Evolutionary conservation across 306 rosid species (phyloP).

Genomic region (Echinosophora koreensis): DNA sequence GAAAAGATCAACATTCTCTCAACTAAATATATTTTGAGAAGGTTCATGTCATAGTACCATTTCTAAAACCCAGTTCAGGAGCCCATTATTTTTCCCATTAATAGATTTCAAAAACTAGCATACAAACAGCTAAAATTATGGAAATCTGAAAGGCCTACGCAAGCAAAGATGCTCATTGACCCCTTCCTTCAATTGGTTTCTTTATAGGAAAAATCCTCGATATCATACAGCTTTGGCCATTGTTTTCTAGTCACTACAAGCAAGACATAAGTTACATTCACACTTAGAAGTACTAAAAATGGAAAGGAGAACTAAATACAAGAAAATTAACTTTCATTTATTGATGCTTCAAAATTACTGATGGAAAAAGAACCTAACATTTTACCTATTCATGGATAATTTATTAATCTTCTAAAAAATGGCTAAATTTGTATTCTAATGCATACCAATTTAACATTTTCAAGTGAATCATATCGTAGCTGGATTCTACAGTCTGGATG

Average conservation of each 20-base stretch:
- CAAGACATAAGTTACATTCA: slow-evolving; percentile 23
- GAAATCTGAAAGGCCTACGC: slow-evolving; percentile 52
- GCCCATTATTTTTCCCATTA: neutral
- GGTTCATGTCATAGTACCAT: neutral
- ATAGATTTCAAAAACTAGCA: neutral
- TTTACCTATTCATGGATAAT: too few species aligned
- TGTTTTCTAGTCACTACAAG: slow-evolving; percentile 87
- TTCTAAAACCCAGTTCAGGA: slow-evolving; percentile 1
- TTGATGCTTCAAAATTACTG: neutral
- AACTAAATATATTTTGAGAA: neutral
- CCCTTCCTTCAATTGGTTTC: slow-evolving; percentile 46
- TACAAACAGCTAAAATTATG: slow-evolving; percentile 27
- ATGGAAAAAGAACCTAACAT: too few species aligned
- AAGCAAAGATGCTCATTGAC: slow-evolving; percentile 67
- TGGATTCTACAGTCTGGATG: too few species aligned
- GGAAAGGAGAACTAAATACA: neutral
- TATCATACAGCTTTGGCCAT: slow-evolving; percentile 89
- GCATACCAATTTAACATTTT: too few species aligned
- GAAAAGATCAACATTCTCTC: neutral
- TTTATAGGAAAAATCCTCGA: slow-evolving; percentile 61
- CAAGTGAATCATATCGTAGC: too few species aligned
- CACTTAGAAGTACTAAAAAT: neutral
- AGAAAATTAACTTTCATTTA: neutral
- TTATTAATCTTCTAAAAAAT: too few species aligned
- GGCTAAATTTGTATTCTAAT: too few species aligned